Base-by-base conservation (phyloP, 352 stramenopile genomes). In the Phytopythium kandeliae region DNA sequence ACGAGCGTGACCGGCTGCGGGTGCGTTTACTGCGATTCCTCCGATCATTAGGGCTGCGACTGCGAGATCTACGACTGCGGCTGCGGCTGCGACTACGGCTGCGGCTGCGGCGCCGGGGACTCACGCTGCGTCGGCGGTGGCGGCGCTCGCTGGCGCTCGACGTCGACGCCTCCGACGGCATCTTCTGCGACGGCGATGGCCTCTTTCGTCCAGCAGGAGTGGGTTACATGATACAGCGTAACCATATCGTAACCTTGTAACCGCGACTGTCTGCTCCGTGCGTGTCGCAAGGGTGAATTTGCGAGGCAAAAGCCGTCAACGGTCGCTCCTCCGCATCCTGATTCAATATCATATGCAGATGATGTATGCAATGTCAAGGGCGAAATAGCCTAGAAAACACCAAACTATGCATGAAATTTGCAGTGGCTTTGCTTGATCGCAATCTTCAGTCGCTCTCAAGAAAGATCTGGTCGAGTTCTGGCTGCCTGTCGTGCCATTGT, bases 21-120 rank as follows among this genome's bases (percentile, higher is more conserved):
- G 12, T 52, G 2, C 22, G 21, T 12, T 16, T 21, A 6, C 33
- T 17, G 16, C 16, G 35, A 40, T 17, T 21, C 15, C 35, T 19
- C 38, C 22, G 21, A 12, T 11, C 12, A 13, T 21, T 19, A 19
- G 38, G 21, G 31, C 48, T 41, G 26, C 17, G 26, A 25, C 19
- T 43, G 1, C 49, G 48, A 3, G 35, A 48, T 8, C 43, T 66
- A 28, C 55, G 55, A 22, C 31, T 47, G 12, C 49, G 22, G 22
- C 48, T 62, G 26, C 48, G 45, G 28, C 47, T 59, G 4, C 51
- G 43, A 9, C 51, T 52, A 15, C 48, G 31, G 45, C 47, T 40
- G 22, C 33, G 33, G 19, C 26, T 28, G 6, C 31, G n/a, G n/a
- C 19, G 19, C 26, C 30, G 9, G 10, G 21, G 12, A 25, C 40